Conservation (phyloP, 768 basidiomycete species). For the Rhodotorula toruloides region DNA sequence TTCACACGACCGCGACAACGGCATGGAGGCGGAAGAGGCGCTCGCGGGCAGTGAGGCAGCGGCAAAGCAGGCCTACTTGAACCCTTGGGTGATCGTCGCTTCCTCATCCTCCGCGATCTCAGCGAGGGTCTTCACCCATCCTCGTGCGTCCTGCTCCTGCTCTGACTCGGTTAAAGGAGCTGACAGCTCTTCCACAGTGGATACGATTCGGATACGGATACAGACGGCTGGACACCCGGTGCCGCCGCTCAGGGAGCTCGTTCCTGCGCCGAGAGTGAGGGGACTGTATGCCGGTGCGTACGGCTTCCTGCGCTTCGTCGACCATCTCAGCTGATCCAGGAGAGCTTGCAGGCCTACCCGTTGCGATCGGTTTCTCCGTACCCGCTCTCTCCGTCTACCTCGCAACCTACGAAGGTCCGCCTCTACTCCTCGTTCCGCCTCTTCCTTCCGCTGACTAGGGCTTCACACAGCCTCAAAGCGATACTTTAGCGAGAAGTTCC, state of each 20-base stretch:
- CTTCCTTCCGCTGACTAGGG: background rate
- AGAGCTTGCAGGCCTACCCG: conserved; percentile 26
- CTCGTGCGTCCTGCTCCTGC: conserved; percentile 25
- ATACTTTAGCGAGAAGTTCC: conserved; percentile 18
- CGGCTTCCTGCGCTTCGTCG: too few relatives aligned
- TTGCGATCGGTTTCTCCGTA: conserved; percentile 38
- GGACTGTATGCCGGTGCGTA: conserved; percentile 35
- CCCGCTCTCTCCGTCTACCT: conserved; percentile 38
- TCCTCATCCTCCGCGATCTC: conserved; percentile 11
- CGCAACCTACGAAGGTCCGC: conserved; percentile 36
- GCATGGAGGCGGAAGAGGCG: conserved; percentile 18
- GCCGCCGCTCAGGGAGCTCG: conserved; percentile 33
- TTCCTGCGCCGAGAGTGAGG: conserved; percentile 25
- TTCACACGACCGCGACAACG: background rate
- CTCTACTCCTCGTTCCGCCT: background rate
- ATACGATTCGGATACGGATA: conserved; percentile 38
- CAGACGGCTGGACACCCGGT: conserved; percentile 37
- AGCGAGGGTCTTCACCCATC: conserved; percentile 30
- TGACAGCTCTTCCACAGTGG: conserved; percentile 16
- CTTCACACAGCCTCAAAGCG: conserved; percentile 29
- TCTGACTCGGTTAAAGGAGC: background rate
- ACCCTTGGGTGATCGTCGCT: conserved; percentile 26
- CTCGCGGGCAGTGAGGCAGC: background rate
- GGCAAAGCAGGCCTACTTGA: conserved; percentile 9
- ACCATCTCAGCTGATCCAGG: too few relatives aligned